These are phyloP conservation scores for Lonicera japonica DNA, from an alignment of 129 eudicot species.

Conservation along the genomic window DNA sequence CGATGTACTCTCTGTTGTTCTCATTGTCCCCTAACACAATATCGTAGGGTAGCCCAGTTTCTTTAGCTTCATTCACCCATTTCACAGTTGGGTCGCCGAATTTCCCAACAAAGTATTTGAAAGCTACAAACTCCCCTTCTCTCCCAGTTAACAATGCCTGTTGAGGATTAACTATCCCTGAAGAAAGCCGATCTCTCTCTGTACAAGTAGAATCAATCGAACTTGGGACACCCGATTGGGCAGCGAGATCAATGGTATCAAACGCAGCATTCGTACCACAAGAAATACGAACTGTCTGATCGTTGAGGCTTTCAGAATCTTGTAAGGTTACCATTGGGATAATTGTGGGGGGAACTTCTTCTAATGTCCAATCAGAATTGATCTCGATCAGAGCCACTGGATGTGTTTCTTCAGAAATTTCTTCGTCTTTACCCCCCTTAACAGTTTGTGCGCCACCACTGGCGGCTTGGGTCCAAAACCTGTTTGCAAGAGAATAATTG, in stretches of 20 bases:
- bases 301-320: conserved; percentile 13
- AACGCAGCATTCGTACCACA: conserved; percentile 4
- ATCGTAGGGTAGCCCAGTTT: conserved; percentile 83
- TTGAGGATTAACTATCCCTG: conserved; percentile 24
- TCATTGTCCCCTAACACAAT: conserved; percentile 41
- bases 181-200: conserved; percentile 29
- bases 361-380: conserved; percentile 17
- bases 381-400: conserved; percentile 7
- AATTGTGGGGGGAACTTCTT: conserved; percentile 10
- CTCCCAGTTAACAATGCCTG: conserved; percentile 60
- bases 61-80: conserved; percentile 72
- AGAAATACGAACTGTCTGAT: conserved; percentile 10
- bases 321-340: neutral
- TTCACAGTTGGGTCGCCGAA: conserved; percentile 30
- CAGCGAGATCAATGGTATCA: conserved; percentile 22
- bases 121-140: conserved; percentile 71
- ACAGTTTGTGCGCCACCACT: conserved; percentile 8
- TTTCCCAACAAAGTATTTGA: conserved; percentile 36
- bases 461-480: conserved; percentile 9
- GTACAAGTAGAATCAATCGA: conserved; percentile 6
- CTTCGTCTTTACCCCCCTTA: conserved; percentile 10
- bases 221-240: conserved; percentile 18
- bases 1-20: conserved; percentile 48
- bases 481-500: conserved; percentile 7
- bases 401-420: conserved; percentile 1